phyloP scores from a whole-genome alignment of 2,329 filamentous ascomycete species.

The Thelonectria discophora region DNA sequence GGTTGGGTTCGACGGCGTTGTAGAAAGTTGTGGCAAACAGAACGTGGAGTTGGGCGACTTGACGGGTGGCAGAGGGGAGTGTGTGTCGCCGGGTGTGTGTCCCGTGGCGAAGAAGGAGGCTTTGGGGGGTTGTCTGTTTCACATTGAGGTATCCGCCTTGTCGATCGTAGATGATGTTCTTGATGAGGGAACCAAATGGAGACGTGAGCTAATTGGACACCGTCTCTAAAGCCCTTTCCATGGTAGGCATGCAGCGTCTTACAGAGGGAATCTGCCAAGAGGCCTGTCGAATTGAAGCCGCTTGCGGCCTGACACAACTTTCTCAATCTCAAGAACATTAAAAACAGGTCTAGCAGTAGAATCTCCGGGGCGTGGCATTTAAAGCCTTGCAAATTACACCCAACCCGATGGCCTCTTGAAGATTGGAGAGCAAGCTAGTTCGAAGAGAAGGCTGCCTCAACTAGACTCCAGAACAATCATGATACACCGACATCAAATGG shows the following conservation, averaged over 20 bases:
- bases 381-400: neutral
- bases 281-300: too few species aligned
- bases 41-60: conserved; percentile 2
- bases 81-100: neutral
- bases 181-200: too few species aligned
- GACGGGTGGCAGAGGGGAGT: neutral
- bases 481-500: neutral
- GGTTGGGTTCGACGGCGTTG: conserved; percentile 3
- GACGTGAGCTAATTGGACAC: too few species aligned
- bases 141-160: neutral
- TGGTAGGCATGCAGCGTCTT: too few species aligned
- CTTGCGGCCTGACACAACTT: too few species aligned
- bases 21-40: conserved; percentile 17
- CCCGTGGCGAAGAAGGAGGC: neutral
- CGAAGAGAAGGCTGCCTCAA: too few species aligned
- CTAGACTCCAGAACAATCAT: neutral
- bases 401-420: neutral
- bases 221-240: too few species aligned
- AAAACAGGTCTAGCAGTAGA: too few species aligned
- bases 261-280: too few species aligned
- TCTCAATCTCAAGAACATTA: too few species aligned
- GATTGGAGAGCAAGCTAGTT: neutral
- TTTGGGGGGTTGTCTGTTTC: neutral
- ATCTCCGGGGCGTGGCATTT: neutral
- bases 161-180: conserved; percentile 41